Conservation (phyloP, 2,329 filamentous ascomycete species). For the Pseudopithomyces maydicus region DNA sequence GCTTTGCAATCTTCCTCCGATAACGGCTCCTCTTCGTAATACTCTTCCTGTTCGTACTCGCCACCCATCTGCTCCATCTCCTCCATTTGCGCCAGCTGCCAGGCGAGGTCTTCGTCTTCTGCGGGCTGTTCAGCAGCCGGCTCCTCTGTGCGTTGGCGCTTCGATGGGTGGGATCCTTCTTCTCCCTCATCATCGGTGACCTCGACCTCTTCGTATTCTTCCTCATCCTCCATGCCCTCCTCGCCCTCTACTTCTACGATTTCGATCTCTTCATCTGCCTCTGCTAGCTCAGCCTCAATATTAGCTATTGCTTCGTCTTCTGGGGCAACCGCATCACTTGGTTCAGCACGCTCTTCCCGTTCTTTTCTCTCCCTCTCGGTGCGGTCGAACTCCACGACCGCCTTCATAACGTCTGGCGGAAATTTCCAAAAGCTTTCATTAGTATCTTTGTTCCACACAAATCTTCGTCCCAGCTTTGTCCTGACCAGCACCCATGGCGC, state of each 20-base stretch:
- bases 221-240: conserved; percentile 60
- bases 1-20: conserved; percentile 76
- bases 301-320: conserved; percentile 40
- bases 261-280: conserved; percentile 36
- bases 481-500: conserved; percentile 92
- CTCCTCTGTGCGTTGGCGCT: conserved; percentile 55
- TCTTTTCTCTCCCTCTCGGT: conserved; percentile 73
- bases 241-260: conserved; percentile 44
- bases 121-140: conserved; percentile 56
- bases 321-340: conserved; percentile 42
- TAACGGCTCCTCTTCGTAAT: conserved; percentile 74
- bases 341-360: conserved; percentile 54
- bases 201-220: conserved; percentile 79
- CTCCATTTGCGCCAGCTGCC: conserved; percentile 88
- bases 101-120: conserved; percentile 94
- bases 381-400: conserved; percentile 68
- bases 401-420: conserved; percentile 82
- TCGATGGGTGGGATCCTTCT: conserved; percentile 56
- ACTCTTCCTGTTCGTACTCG: conserved; percentile 70
- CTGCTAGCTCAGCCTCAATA: conserved; percentile 37
- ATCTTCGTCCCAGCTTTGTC: conserved; percentile 86
- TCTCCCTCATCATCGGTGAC: conserved; percentile 64
- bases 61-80: conserved; percentile 78
- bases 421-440: conserved; percentile 95
- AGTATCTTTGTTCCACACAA: conserved; percentile 86